Conservation (phyloP, 441 rosid genomes). For the Syzygium syzygioides region DNA sequence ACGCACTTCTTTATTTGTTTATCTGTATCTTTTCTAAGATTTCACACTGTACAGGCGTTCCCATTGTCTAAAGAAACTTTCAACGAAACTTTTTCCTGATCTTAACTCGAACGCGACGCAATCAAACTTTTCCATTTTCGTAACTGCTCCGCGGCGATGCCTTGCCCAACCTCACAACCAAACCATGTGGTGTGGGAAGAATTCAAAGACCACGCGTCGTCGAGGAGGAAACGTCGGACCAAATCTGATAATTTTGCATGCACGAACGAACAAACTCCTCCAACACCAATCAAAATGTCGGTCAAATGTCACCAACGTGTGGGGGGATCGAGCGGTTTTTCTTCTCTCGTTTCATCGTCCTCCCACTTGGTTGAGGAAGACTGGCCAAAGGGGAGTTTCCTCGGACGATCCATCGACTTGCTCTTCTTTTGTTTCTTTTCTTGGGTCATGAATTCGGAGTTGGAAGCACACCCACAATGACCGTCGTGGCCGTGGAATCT, state of each 20-base stretch:
- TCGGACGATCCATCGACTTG: neutral
- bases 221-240: neutral
- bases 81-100: neutral
- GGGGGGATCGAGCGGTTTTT: neutral
- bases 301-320: neutral
- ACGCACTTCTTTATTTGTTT: neutral
- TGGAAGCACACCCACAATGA: neutral
- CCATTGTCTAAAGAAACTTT: neutral
- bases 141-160: neutral
- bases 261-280: neutral
- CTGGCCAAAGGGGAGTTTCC: neutral
- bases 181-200: neutral
- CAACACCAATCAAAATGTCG: neutral
- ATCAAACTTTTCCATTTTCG: neutral
- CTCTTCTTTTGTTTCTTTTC: neutral
- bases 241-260: neutral
- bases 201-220: neutral
- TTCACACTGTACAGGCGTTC: neutral
- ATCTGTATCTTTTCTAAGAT: neutral
- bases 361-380: neutral
- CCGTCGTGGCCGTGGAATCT: neutral
- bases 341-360: neutral
- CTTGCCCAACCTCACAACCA: neutral
- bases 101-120: neutral
- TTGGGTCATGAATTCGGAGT: neutral